phyloP scores from a whole-genome alignment of 352 stramenopile species.

The Globisporangium polare region DNA sequence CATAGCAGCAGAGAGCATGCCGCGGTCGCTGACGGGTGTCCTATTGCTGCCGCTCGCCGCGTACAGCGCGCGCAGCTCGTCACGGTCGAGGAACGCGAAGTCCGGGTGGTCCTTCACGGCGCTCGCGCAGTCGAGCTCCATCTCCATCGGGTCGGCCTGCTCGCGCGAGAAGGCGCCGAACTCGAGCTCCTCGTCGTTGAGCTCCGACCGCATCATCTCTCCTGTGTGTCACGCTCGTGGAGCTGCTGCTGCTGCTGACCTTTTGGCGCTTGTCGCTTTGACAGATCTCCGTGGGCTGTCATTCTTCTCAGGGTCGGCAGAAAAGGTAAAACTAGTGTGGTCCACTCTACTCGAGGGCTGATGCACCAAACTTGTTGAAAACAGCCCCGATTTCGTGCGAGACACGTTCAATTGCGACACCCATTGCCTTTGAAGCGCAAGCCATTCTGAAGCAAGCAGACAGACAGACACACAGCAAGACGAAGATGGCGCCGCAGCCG shows the following conservation, averaged over 20 bases:
- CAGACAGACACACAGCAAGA: not conserved
- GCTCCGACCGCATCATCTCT: constrained; percentile 9
- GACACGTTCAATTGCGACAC: too few species aligned
- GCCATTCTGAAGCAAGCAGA: too few species aligned
- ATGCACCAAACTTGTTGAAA: too few species aligned
- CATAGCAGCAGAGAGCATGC: not conserved
- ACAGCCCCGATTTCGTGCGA: not conserved
- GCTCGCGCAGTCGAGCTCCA: constrained; percentile 48
- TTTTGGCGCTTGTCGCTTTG: not conserved
- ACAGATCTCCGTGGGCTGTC: not conserved
- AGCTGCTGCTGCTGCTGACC: not conserved
- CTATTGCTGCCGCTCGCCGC: not conserved
- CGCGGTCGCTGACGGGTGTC: not conserved
- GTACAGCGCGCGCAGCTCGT: constrained; percentile 29
- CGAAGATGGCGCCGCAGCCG: not conserved
- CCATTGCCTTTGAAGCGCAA: too few species aligned
- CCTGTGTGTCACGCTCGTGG: not conserved
- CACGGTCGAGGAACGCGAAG: constrained; percentile 47
- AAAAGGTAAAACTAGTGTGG: not conserved
- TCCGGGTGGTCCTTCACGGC: constrained; percentile 67
- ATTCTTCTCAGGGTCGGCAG: not conserved
- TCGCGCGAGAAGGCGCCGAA: constrained; percentile 54
- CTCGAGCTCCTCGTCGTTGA: constrained; percentile 58
- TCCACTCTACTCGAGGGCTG: too few species aligned
- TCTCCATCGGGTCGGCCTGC: constrained; percentile 60